Conservation (phyloP, 2,329 filamentous ascomycete genomes). For the Arthrobotrys musiformis region DNA sequence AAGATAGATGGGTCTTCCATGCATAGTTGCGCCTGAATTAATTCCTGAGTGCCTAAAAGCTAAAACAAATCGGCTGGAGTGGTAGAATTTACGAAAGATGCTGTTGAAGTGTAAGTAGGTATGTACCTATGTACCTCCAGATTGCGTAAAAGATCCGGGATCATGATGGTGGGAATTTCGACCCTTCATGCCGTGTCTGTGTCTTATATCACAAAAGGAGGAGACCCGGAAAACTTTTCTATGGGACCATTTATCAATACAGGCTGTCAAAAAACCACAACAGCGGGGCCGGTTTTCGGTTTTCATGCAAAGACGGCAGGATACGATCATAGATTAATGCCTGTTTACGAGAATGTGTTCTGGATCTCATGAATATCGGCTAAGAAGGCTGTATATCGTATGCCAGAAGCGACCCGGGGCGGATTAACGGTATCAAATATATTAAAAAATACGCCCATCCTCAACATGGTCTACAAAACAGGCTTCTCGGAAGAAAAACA, state of each 20-base stretch:
- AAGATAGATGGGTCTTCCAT: background rate
- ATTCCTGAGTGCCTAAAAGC: constrained; percentile 5
- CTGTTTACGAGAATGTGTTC: constrained; percentile 25
- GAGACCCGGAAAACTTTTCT: background rate
- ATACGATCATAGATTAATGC: constrained; percentile 11
- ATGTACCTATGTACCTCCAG: background rate
- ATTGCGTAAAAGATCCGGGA: constrained; percentile 22
- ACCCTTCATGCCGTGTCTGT: constrained; percentile 16
- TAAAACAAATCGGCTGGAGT: background rate
- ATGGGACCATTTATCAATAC: background rate
- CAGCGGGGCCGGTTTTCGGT: background rate
- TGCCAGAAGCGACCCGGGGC: constrained; percentile 17
- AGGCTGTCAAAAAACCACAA: constrained; percentile 7
- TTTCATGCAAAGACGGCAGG: constrained; percentile 34
- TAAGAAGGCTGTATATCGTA: constrained; percentile 15
- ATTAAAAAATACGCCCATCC: constrained; percentile 24
- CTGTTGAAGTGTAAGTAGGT: background rate
- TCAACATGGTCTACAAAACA: constrained; percentile 4
- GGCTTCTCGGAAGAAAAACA: constrained; percentile 33
- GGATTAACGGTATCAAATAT: constrained; percentile 41
- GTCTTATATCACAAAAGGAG: background rate
- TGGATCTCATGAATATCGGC: constrained; percentile 15
- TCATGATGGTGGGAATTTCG: constrained; percentile 34
- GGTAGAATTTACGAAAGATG: background rate
- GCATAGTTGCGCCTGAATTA: constrained; percentile 21